These are phyloP conservation scores for Beauveria bassiana DNA, from an alignment of 2,329 filamentous ascomycete genomes.

Conservation along the genomic window DNA sequence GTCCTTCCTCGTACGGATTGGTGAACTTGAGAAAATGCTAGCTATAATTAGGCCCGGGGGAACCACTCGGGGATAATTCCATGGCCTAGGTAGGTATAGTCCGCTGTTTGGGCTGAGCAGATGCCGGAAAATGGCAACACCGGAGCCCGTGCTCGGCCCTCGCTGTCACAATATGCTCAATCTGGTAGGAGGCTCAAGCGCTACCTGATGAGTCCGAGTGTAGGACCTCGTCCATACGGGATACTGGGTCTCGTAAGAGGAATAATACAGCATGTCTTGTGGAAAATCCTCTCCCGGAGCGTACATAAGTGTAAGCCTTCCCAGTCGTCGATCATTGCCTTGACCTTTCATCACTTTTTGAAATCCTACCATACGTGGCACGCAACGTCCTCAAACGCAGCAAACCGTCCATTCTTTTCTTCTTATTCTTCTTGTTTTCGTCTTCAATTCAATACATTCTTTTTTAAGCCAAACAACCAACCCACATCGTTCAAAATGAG, in stretches of 20 bases:
- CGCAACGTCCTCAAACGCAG: too few relatives aligned
- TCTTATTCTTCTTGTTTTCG: not conserved
- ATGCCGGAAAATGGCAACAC: not conserved
- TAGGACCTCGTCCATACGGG: not conserved
- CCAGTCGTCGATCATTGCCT: too few relatives aligned
- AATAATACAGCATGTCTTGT: not conserved
- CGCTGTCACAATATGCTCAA: not conserved
- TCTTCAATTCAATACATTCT: not conserved
- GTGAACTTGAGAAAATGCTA: not conserved
- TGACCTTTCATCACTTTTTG: too few relatives aligned
- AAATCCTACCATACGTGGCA: too few relatives aligned
- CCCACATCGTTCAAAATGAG: not conserved
- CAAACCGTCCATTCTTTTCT: not conserved
- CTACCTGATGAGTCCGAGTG: not conserved
- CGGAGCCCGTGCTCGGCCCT: not conserved
- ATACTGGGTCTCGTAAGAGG: not conserved
- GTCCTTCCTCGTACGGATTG: too few relatives aligned
- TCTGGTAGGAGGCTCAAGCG: not conserved
- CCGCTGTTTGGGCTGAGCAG: not conserved
- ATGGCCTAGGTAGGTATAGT: not conserved
- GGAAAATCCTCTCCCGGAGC: not conserved
- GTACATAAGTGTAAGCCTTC: not conserved
- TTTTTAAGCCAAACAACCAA: not conserved
- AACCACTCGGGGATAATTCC: not conserved
- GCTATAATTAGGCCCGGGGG: not conserved